Base-by-base conservation (phyloP, 2,329 filamentous ascomycete genomes). In the Podosphaera fusca region DNA sequence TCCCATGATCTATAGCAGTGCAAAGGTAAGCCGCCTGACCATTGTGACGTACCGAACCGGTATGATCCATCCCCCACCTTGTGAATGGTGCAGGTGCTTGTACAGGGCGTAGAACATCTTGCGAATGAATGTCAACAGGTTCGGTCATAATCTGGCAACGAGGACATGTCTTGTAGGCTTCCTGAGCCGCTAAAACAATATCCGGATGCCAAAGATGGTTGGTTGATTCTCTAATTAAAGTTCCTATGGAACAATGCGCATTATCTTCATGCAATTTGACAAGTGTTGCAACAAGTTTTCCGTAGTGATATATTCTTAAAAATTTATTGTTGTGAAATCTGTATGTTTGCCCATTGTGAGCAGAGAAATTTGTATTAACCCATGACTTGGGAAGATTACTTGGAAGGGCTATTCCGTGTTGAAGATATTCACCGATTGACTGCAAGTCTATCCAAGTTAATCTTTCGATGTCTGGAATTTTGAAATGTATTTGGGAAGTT, bases 21-120 rank as follows among this genome's bases (percentile, higher is more conserved):
- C 51, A 53, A n/a, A 53, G 33, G n/a, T 36, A 14, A 36, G 31
- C 33, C 35, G 3, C 30, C 10, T 6, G 30, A 31, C 34, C 51
- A 53, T 38, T 38, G 21, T 53, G 51, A 38, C n/a, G 30, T 3
- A 38, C 51, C 30, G 51, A 33, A 38, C 51, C 51, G 33, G 51
- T 53, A n/a, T 53, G 51, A 53, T 53, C n/a, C 38, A 52, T 52
- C 10, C 49, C 51, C 51, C 31, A 53, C 21, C 31, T 53, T 53
- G 31, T 31, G 33, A 53, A 53, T 53, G 34, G 51, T 36, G n/a
- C 8, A 36, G 31, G 51, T 31, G 51, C 30, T 38, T 29, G 51
- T 53, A 53, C 30, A 36, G 51, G 51, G 35, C 51, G 51, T 53
- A 53, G 51, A 14, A 33, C 21, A 53, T 31, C 51, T 38, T 53